Base-by-base conservation (phyloP, 208 protist genomes). In the Angomonas desouzai region DNA sequence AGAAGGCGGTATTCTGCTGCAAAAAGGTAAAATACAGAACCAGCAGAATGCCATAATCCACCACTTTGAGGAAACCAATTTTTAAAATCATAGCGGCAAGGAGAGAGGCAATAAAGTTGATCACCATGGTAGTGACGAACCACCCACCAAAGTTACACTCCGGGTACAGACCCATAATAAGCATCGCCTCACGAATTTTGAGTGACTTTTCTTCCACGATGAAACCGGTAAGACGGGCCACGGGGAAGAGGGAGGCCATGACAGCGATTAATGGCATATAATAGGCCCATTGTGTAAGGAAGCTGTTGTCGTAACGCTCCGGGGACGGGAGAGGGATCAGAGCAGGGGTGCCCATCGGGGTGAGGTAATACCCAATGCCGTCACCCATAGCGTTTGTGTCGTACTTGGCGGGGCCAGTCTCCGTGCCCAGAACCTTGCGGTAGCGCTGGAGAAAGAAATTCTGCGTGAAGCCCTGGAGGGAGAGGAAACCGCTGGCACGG, bases 81-180 rank as follows among this genome's bases (percentile, higher is more conserved):
- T 77, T 79, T 28, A 89, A 53, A 23, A 92, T 62, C 59, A 91
- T 70, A 16, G 76, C 49, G 0, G 72, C 74, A 22, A 89, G 72
- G 56, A 87, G 53, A 33, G 79, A 72, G 29, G 84, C 66, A 25
- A 91, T 58, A 25, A 86, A 47, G 64, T 89, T 76, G n/a, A 79
- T 83, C 40, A 86, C 27, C 23, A 87, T 59, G 25, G 79, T 74
- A 27, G 77, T 78, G 20, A 66, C 62, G 74, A 79, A 89, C 89
- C 89, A 95, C 20, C 85, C 81, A 33, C 74, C 48, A 45, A 85
- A 81, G 65, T 91, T 66, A 65, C 77, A 89, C 1, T 72, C 79
- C 55, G 72, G 85, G 43, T 83, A 77, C 48, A 95, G 72, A 32
- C 86, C 89, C 89, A 95, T 95, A 70, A 95, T 91, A 36, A 91